These are phyloP conservation scores for Cyclaneusma minus DNA, from an alignment of 2,329 filamentous ascomycete species.

Conservation along the genomic window DNA sequence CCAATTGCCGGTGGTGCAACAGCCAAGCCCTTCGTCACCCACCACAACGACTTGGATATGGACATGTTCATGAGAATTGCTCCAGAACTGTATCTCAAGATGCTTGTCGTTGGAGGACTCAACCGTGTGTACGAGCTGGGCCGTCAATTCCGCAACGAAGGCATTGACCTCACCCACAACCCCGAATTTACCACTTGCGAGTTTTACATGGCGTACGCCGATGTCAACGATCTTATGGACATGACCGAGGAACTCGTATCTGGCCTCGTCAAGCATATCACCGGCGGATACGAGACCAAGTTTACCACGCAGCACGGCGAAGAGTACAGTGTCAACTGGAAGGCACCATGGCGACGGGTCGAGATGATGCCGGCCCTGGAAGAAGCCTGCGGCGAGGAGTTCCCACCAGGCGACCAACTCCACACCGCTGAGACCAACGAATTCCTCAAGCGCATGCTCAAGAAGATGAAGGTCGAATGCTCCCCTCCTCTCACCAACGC, in stretches of 20 bases:
- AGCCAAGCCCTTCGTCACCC: constrained; percentile 84
- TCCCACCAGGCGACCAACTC: constrained; percentile 75
- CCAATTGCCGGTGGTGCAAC: constrained; percentile 90
- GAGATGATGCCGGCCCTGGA: constrained; percentile 95
- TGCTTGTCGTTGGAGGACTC: constrained; percentile 83
- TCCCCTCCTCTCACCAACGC: constrained; percentile 82
- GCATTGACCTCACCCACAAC: constrained; percentile 87
- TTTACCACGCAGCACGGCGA: constrained; percentile 82
- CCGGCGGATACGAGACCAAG: constrained; percentile 69
- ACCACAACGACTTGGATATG: constrained; percentile 93
- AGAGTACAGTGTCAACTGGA: constrained; percentile 87
- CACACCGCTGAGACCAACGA: constrained; percentile 78
- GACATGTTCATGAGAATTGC: constrained; percentile 91
- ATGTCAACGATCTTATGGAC: constrained; percentile 81
- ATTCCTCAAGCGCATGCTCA: constrained; percentile 70
- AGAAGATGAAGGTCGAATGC: constrained; percentile 86
- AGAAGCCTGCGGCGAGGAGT: constrained; percentile 80
- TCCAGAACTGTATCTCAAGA: constrained; percentile 93
- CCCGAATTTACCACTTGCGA: constrained; percentile 96
- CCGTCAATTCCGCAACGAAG: constrained; percentile 89
- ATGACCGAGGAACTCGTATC: constrained; percentile 90
- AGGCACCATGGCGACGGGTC: constrained; percentile 79
- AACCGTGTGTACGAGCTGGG: constrained; percentile 94
- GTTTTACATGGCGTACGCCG: constrained; percentile 90
- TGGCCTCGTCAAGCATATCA: constrained; percentile 74